Evolutionary conservation across 176 grass and related monocot genomes (phyloP).

Genomic region (Zea mays): Zm-B73-REFERENCE-NAM-5.0 NC_050097.1:157555501-157556000

Average conservation of each 20-base stretch:
- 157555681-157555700: slow-evolving; percentile 85
- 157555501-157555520: slow-evolving; percentile 59
- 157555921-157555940: slow-evolving; percentile 61
- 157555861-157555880: slow-evolving; percentile 75
- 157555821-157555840: slow-evolving; percentile 78
- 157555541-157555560: not conserved
- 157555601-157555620: not conserved
- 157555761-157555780: not conserved
- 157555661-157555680: slow-evolving; percentile 84
- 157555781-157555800: slow-evolving; percentile 21
- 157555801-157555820: not conserved
- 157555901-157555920: slow-evolving; percentile 64
- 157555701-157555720: slow-evolving; percentile 85
- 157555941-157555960: slow-evolving; percentile 56
- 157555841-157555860: slow-evolving; percentile 60
- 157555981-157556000: not conserved
- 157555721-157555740: slow-evolving; percentile 91
- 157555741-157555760: slow-evolving; percentile 45
- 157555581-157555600: not conserved
- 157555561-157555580: not conserved
- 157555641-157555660: slow-evolving; percentile 87
- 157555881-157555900: slow-evolving; percentile 65
- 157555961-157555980: slow-evolving; percentile 2
- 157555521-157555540: not conserved
- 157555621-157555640: not conserved